Evolutionary conservation across 139 green algal species (phyloP).

Genomic region (Picochlorum sp.): DNA sequence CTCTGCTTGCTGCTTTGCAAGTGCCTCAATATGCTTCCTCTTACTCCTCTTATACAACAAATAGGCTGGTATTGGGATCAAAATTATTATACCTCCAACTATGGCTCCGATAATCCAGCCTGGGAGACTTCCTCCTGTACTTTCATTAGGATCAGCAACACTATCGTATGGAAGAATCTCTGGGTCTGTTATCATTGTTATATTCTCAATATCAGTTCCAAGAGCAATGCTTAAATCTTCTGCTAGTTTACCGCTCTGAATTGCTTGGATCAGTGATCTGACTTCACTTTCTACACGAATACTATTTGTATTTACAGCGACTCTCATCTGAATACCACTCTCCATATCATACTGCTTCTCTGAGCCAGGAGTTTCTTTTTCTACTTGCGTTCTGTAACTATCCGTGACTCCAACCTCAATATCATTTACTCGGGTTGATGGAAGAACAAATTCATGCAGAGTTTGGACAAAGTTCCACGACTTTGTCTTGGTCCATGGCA

Average conservation of each 20-base stretch:
- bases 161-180: background rate
- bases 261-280: constrained; percentile 6
- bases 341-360: background rate
- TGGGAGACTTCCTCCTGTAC: constrained; percentile 1
- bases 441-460: background rate
- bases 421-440: constrained; percentile 5
- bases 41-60: constrained; percentile 6
- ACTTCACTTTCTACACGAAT: constrained; percentile 13
- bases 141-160: background rate
- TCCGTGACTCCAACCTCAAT: constrained; percentile 5
- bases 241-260: background rate
- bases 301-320: constrained; percentile 12
- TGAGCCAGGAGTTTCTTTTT: background rate
- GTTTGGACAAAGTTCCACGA: constrained; percentile 5
- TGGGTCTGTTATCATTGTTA: constrained; percentile 5
- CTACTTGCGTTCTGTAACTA: background rate
- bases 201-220: constrained; percentile 2
- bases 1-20: constrained; percentile 8
- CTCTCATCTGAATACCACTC: background rate
- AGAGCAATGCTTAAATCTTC: constrained; percentile 10
- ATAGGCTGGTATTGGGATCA: constrained; percentile 12
- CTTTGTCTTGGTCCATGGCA: constrained; percentile 13
- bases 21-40: constrained; percentile 12
- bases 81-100: constrained; percentile 4
- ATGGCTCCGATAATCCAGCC: constrained; percentile 11